These are phyloP conservation scores for Chaetoceros muelleri DNA, from an alignment of 108 stramenopile species.

Conservation along the genomic window DNA sequence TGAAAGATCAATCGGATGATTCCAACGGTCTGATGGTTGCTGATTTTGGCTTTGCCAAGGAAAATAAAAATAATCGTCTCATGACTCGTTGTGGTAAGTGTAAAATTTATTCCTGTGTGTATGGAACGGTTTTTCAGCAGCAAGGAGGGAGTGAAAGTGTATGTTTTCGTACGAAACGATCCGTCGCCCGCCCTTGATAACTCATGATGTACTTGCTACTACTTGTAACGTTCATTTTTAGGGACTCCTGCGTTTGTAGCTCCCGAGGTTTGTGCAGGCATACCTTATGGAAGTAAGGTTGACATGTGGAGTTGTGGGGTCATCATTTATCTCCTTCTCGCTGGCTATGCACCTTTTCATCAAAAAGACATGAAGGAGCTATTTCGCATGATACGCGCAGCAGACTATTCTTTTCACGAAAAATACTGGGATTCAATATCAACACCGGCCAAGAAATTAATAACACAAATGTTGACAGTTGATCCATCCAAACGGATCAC, in stretches of 20 bases:
- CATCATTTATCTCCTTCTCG: constrained; percentile 83
- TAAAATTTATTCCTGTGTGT: neutral
- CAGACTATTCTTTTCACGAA: constrained; percentile 66
- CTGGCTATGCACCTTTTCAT: constrained; percentile 58
- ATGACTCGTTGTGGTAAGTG: constrained; percentile 80
- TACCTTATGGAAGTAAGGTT: constrained; percentile 63
- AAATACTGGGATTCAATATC: constrained; percentile 58
- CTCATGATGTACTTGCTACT: neutral
- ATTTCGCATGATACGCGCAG: constrained; percentile 70
- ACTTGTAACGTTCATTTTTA: neutral
- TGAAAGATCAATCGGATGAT: constrained; percentile 52
- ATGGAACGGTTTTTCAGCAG: neutral
- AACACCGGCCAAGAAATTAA: constrained; percentile 67
- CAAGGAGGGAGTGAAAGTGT: neutral
- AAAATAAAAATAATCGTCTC: constrained; percentile 45
- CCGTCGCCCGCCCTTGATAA: too few relatives aligned
- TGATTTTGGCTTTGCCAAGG: constrained; percentile 94
- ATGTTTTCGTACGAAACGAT: neutral
- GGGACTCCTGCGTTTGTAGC: constrained; percentile 92
- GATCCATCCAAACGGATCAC: constrained; percentile 52
- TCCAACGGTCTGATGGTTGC: constrained; percentile 74
- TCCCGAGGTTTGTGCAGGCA: constrained; percentile 80
- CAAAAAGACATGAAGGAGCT: constrained; percentile 47
- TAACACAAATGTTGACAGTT: constrained; percentile 55
- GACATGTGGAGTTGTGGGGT: constrained; percentile 96